Evolutionary conservation across 805 yeast species (phyloP).

Genomic region (Lipomyces anomalus): DNA sequence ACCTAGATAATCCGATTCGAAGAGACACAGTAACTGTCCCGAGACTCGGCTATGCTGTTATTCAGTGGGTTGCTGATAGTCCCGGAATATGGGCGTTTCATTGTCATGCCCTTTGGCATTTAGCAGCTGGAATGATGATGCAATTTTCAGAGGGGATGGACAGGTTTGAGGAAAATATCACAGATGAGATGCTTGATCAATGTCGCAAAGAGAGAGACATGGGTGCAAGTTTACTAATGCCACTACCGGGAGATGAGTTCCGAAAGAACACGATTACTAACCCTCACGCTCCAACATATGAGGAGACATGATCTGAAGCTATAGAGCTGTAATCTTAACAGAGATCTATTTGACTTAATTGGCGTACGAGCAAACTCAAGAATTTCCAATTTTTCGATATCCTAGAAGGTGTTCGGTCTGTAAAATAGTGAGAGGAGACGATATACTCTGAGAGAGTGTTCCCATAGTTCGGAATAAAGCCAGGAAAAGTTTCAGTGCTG

Average conservation of each 20-base stretch:
- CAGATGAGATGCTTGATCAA: conserved; percentile 8
- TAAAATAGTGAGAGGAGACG: too few relatives aligned
- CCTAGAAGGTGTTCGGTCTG: too few relatives aligned
- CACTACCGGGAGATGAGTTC: conserved; percentile 47
- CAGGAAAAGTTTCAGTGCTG: too few relatives aligned
- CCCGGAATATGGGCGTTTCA: conserved; percentile 99
- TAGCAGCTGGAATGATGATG: conserved; percentile 89
- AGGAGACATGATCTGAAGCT: too few relatives aligned
- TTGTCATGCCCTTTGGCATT: conserved; percentile 98
- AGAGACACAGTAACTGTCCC: conserved; percentile 77
- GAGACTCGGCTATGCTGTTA: conserved; percentile 76
- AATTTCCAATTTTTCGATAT: too few relatives aligned
- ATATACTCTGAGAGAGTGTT: too few relatives aligned
- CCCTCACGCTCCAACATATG: neutral
- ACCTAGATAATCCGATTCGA: conserved; percentile 67
- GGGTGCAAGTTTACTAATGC: conserved; percentile 48
- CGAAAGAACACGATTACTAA: conserved; percentile 6
- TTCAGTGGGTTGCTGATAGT: conserved; percentile 85
- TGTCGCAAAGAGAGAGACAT: conserved; percentile 21
- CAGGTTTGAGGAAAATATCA: conserved; percentile 37
- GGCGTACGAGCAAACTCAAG: too few relatives aligned
- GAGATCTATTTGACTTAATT: too few relatives aligned
- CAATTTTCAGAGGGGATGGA: conserved; percentile 40
- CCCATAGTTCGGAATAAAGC: too few relatives aligned
- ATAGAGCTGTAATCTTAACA: too few relatives aligned